Evolutionary conservation across 495 filamentous ascomycete species (phyloP), one percentile per base, ranked within the genome.

Genomic region (Aspergillus bertholletiae): DNA sequence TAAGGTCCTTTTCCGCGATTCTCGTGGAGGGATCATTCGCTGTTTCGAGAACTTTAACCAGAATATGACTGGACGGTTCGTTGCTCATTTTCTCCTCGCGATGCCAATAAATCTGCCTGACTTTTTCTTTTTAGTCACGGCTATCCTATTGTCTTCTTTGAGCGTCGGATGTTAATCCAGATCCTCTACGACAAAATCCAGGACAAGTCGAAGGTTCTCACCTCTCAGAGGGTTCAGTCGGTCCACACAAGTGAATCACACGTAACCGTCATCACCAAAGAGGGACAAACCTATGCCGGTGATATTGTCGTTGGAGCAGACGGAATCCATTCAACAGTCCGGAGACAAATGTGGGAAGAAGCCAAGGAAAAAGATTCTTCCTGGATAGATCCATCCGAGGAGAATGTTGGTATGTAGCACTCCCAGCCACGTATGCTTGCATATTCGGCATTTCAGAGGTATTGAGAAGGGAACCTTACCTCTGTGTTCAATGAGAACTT

Each of bases 291-390:
- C 0, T 74, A 67, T 39, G 49, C 55, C 1, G 80, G 78, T 0
- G 66, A 75, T 49, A 55, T 81, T n/a, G 50, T 83, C 5, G 60
- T 81, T n/a, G 80, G 79, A 0, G 71, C 72, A n/a, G 81, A 83
- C 51, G 81, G 79, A 0, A 69, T 80, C 26, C 73, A 78, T 53
- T 77, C 73, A 48, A 64, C 55, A 23, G 73, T 75, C 7, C 64
- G 78, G 15, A 49, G 61, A 43, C 68, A 76, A 52, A 77, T 83
- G 69, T 34, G 30, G 30, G 12, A 34, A 34, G 30, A 34, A 34
- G 69, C 64, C 5, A 41, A 66, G 24, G 55, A 62, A 26, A n/a
- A 53, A 5, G 56, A 64, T 48, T 53, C 55, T 21, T 34, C 41
- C n/a, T 62, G 65, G 58, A 24, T 53, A 54, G 59, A 62, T 46